Evolutionary conservation across 805 yeast genomes (phyloP).

Genomic region (Martiniozyma abietophila): DNA sequence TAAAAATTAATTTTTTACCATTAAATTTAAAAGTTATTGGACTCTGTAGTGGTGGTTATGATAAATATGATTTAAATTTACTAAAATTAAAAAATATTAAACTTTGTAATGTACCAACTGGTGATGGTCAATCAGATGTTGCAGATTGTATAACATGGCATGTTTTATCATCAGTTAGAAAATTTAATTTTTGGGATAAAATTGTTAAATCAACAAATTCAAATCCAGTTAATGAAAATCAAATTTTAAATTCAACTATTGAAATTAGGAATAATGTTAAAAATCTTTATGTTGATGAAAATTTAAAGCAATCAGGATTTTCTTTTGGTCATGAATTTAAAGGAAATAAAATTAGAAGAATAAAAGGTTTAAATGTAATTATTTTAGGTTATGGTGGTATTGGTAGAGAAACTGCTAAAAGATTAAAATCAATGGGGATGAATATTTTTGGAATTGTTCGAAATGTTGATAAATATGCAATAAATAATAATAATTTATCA

Average conservation of each 20-base stretch:
- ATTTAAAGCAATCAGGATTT: conserved; percentile 4
- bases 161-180: conserved; percentile 51
- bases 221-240: conserved; percentile 16
- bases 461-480: conserved; percentile 10
- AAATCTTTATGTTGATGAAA: conserved; percentile 9
- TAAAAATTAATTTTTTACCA: conserved; percentile 35
- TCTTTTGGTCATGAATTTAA: conserved; percentile 15
- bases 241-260: conserved; percentile 20
- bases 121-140: conserved; percentile 48
- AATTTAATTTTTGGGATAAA: conserved; percentile 38
- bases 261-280: conserved; percentile 31
- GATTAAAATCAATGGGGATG: conserved; percentile 56
- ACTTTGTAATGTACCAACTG: conserved; percentile 53
- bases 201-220: no score
- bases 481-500: conserved; percentile 26
- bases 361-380: conserved; percentile 42
- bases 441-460: conserved; percentile 54
- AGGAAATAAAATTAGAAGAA: conserved; percentile 7
- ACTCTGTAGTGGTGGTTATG: conserved; percentile 47
- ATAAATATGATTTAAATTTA: conserved; percentile 31
- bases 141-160: conserved; percentile 61
- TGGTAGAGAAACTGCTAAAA: conserved; percentile 54
- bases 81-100: conserved; percentile 33
- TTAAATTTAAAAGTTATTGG: conserved; percentile 35
- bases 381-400: conserved; percentile 72